Percentiles rank a stretch among this genome's conserved stretches.
Evolutionary conservation across 2,329 filamentous ascomycete genomes (phyloP).

Genomic region (Chaetomium globosum): DNA sequence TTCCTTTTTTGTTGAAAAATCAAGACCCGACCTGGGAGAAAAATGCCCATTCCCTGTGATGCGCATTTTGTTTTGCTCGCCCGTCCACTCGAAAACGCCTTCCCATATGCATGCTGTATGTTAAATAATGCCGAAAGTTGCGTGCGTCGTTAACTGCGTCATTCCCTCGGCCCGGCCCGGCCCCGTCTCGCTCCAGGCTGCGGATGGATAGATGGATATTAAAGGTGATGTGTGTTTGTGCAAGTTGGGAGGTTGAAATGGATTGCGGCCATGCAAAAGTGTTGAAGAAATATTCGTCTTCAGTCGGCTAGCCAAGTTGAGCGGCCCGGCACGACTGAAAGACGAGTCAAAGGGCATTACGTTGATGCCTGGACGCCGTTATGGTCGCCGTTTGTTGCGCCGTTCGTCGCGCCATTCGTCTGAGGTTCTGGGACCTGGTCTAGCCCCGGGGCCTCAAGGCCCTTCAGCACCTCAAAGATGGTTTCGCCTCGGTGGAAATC

Average conservation of each 20-base stretch:
- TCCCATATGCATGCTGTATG: slow-evolving; percentile 30
- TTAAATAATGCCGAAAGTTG: slow-evolving; percentile 31
- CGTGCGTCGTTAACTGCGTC: slow-evolving; percentile 27
- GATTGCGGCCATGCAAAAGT: slow-evolving; percentile 30
- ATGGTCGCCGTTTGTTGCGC: slow-evolving; percentile 27
- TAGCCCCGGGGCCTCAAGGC: slow-evolving; percentile 68
- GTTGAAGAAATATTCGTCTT: slow-evolving; percentile 25
- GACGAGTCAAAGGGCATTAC: slow-evolving; percentile 28
- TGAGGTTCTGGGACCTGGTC: slow-evolving; percentile 47
- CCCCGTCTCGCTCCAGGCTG: slow-evolving; percentile 26
- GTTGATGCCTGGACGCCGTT: slow-evolving; percentile 32
- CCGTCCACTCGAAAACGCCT: slow-evolving; percentile 26
- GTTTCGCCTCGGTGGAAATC: slow-evolving; percentile 85
- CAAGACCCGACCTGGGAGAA: slow-evolving; percentile 25
- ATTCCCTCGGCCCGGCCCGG: slow-evolving; percentile 20
- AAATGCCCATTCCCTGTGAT: slow-evolving; percentile 24
- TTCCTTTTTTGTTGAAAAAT: slow-evolving; percentile 40
- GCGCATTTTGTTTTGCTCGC: slow-evolving; percentile 21
- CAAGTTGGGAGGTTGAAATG: slow-evolving; percentile 34
- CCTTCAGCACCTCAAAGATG: slow-evolving; percentile 85
- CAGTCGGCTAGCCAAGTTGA: slow-evolving; percentile 18
- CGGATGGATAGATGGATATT: slow-evolving; percentile 32
- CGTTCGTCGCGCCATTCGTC: slow-evolving; percentile 26
- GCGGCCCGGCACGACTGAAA: slow-evolving; percentile 14
- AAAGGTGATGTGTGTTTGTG: slow-evolving; percentile 23